Evolutionary conservation across 306 rosid genomes (phyloP), one percentile per base, ranked within the genome.

Genomic region (Pyrus communis): DNA sequence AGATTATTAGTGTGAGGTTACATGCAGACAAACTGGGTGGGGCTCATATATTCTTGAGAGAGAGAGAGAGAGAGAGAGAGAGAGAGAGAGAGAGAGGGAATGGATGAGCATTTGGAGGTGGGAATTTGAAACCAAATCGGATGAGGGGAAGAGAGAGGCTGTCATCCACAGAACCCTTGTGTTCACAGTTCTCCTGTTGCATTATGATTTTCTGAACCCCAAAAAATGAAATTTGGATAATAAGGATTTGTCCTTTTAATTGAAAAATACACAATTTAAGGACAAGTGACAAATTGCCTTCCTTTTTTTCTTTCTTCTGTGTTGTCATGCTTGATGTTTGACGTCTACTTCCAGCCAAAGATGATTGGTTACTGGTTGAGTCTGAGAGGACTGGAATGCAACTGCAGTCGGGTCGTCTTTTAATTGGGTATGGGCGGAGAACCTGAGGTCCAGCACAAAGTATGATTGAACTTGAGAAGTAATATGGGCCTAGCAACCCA

Each of bases 21-120:
- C 63, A 82, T 70, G 71, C 30, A 57, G 85, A 88, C 88, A 90
- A 85, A 73, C 14, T 23, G 28, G 85, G 82, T 79, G 87, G 92
- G 80, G 81, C 80, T 43, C 71, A 81, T 33, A 60, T 35, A 19
- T 51, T 75, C 74, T 25, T 43, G 42, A 27, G 67, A 78, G 65
- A 21, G 71, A 71, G 4, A 60, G 73, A 70, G 69, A 70, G 4
- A 58, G 72, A 69, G 81, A 33, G n/a, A 65, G 25, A 21, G 51
- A 46, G 2, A 28, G 75, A 31, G 31, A 51, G 23, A 64, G 51
- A 67, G 73, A 78, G 74, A 54, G 31, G 3, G 73, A 76, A 43
- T 88, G 96, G 93, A 90, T 90, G 89, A 89, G 91, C 88, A 80
- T 84, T 89, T 81, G 87, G 89, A 89, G 93, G 93, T 87, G 87